Percentiles rank a stretch among this genome's conserved stretches.
Evolutionary conservation across 106 monocot species (phyloP).

Genomic region (Allium sativum): DNA sequence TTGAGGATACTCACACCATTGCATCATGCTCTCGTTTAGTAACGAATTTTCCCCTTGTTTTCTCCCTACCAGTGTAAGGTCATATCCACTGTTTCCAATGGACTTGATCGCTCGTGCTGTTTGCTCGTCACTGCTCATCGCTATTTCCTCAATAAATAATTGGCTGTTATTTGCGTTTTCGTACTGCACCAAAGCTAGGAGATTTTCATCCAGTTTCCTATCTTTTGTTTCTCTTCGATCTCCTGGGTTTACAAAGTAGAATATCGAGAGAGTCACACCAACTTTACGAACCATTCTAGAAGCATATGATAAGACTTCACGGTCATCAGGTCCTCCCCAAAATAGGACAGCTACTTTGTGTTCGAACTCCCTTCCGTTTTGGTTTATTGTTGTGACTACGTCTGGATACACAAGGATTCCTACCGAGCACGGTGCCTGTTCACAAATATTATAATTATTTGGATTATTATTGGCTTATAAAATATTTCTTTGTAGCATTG

Average conservation of each 20-base stretch:
- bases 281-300: constrained; percentile 21
- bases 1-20: constrained; percentile 20
- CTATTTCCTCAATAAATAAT: constrained; percentile 6
- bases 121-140: too few relatives aligned
- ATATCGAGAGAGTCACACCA: constrained; percentile 10
- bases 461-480: too few relatives aligned
- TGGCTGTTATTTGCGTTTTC: constrained; percentile 9
- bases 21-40: constrained; percentile 9
- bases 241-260: constrained; percentile 1
- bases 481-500: too few relatives aligned
- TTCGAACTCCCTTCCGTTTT: background rate
- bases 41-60: constrained; percentile 1
- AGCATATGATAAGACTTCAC: constrained; percentile 29
- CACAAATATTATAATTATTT: too few relatives aligned
- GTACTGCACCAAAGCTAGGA: constrained; percentile 5
- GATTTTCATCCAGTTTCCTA: constrained; percentile 6
- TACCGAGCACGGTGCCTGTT: constrained; percentile 32
- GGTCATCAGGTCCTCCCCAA: constrained; percentile 46
- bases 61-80: constrained; percentile 24
- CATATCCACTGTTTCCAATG: constrained; percentile 5
- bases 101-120: constrained; percentile 8
- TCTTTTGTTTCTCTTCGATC: constrained; percentile 5
- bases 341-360: constrained; percentile 26
- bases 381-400: background rate
- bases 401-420: constrained; percentile 21